phyloP scores from a whole-genome alignment of 768 basidiomycete species.

The Boletus sensibilis region DNA sequence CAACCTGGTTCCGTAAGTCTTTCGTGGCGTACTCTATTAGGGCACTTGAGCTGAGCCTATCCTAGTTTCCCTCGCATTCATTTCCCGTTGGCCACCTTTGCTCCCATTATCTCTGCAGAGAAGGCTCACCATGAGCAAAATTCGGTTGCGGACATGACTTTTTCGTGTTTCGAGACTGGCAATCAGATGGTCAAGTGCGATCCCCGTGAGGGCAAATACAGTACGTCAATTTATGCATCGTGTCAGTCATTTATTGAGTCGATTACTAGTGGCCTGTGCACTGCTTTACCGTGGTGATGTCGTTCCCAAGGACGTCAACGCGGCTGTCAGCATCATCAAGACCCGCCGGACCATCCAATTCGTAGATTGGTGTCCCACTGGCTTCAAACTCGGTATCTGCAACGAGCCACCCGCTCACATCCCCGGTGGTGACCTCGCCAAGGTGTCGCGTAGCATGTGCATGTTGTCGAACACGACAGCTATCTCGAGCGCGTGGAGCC shows the following conservation, averaged over 20 bases:
- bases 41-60: not conserved
- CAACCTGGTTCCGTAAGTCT: slow-evolving; percentile 90
- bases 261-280: slow-evolving; percentile 58
- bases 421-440: slow-evolving; percentile 74
- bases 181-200: slow-evolving; percentile 84
- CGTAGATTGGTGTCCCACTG: slow-evolving; percentile 78
- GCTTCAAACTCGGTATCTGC: slow-evolving; percentile 78
- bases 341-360: slow-evolving; percentile 79
- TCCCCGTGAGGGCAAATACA: slow-evolving; percentile 78
- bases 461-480: slow-evolving; percentile 77
- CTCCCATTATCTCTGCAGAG: slow-evolving; percentile 90
- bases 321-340: slow-evolving; percentile 71
- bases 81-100: slow-evolving; percentile 96
- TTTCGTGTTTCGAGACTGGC: slow-evolving; percentile 77
- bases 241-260: not conserved
- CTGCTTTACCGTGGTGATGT: slow-evolving; percentile 75
- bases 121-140: slow-evolving; percentile 97
- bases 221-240: slow-evolving; percentile 30
- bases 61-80: slow-evolving; percentile 94
- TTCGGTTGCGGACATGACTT: slow-evolving; percentile 97
- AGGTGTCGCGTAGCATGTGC: slow-evolving; percentile 72
- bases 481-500: slow-evolving; percentile 73
- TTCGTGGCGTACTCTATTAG: not conserved
- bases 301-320: slow-evolving; percentile 76
- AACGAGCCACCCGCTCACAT: slow-evolving; percentile 76